Conservation (phyloP, 2,329 filamentous ascomycete genomes). For the Tothia fuscella region DNA sequence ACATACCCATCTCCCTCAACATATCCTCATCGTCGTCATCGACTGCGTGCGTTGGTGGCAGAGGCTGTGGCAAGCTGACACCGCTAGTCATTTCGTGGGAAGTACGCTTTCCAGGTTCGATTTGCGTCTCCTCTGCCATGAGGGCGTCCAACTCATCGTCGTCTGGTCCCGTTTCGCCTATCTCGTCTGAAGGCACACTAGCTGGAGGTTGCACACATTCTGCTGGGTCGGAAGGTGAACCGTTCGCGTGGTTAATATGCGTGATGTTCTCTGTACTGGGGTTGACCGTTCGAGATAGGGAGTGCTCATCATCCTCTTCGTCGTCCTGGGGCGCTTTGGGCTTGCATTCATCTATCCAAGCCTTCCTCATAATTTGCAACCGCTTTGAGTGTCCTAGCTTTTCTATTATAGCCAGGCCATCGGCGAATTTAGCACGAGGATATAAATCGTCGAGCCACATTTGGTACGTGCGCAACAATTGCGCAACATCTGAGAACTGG, state of each 20-base stretch:
- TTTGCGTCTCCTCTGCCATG: slow-evolving; percentile 34
- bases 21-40: slow-evolving; percentile 10
- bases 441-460: slow-evolving; percentile 95
- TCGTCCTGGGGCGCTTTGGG: slow-evolving; percentile 32
- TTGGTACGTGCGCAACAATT: slow-evolving; percentile 82
- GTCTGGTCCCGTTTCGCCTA: slow-evolving; percentile 29
- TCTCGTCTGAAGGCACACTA: not conserved
- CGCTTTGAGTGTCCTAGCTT: slow-evolving; percentile 79
- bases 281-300: not conserved
- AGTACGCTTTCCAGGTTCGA: not conserved
- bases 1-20: slow-evolving; percentile 9
- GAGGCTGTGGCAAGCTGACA: not conserved
- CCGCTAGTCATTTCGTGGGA: not conserved
- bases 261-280: slow-evolving; percentile 3
- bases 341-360: slow-evolving; percentile 72
- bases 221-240: not conserved
- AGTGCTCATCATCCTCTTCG: not conserved
- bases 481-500: slow-evolving; percentile 72
- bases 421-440: slow-evolving; percentile 85
- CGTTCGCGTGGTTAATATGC: not conserved
- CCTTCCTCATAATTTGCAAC: slow-evolving; percentile 60
- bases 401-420: slow-evolving; percentile 82
- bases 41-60: not conserved
- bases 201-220: not conserved
- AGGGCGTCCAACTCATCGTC: slow-evolving; percentile 42